These are phyloP conservation scores for Paracoccidioides brasiliensis DNA, from an alignment of 2,329 filamentous ascomycete genomes.

Conservation along the genomic window DNA sequence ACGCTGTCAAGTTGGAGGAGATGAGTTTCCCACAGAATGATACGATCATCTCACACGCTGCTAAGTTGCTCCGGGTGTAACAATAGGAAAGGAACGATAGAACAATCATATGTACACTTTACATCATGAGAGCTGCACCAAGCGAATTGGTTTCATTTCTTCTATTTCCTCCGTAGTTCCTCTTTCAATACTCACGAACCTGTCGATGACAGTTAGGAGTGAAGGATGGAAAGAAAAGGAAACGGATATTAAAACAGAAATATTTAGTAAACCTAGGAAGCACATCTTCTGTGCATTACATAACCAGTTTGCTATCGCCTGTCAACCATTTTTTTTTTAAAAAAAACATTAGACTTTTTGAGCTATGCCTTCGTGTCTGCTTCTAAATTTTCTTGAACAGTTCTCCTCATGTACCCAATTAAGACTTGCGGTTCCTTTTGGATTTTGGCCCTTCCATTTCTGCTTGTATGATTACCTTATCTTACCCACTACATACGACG, in stretches of 20 bases:
- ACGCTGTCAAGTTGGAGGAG: conserved; percentile 83
- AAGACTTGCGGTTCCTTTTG: too few species aligned
- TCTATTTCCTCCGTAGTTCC: background rate
- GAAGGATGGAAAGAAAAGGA: background rate
- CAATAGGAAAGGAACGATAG: conserved; percentile 3
- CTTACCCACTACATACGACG: background rate
- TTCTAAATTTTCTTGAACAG: too few species aligned
- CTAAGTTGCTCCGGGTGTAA: conserved; percentile 75
- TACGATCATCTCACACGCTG: conserved; percentile 75
- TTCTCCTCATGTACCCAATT: too few species aligned
- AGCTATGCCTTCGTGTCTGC: too few species aligned
- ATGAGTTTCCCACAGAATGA: conserved; percentile 88
- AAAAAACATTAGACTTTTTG: too few species aligned
- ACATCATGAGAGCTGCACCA: background rate
- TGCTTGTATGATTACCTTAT: background rate
- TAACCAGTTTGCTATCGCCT: background rate
- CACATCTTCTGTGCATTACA: background rate
- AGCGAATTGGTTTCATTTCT: background rate
- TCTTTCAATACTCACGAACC: background rate
- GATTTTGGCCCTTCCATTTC: background rate
- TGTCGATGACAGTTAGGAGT: too few species aligned
- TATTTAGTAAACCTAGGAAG: too few species aligned
- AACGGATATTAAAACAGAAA: background rate
- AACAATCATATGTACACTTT: background rate
- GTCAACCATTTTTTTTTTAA: too few species aligned